Evolutionary conservation across 768 basidiomycete species (phyloP).

Genomic region (Boletus subcaerulescens): DNA sequence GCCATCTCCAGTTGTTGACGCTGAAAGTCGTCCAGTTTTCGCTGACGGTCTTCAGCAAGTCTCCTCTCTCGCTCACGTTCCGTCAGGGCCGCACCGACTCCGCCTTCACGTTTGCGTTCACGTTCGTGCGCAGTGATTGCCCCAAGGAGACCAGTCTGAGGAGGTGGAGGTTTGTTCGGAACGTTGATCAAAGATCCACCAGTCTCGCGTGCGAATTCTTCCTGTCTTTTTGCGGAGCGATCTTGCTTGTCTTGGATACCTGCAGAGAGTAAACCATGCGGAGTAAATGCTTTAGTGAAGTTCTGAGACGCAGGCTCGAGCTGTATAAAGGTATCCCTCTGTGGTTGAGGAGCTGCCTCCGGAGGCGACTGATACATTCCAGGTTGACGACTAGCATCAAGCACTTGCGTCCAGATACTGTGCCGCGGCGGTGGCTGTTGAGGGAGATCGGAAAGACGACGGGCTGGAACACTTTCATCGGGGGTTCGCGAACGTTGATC

Average conservation of each 20-base stretch:
- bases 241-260: conserved; percentile 96
- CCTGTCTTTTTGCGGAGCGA: conserved; percentile 92
- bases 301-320: conserved; percentile 66
- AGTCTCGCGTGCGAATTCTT: conserved; percentile 87
- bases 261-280: conserved; percentile 91
- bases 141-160: conserved; percentile 92
- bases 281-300: conserved; percentile 92
- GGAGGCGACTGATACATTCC: conserved; percentile 35
- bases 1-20: conserved; percentile 88
- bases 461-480: conserved; percentile 52
- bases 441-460: conserved; percentile 54
- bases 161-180: conserved; percentile 91
- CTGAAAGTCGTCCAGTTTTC: conserved; percentile 89
- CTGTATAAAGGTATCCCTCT: conserved; percentile 65
- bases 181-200: conserved; percentile 94
- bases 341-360: conserved; percentile 34
- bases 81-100: conserved; percentile 90
- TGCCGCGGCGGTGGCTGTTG: conserved; percentile 53
- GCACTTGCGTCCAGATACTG: conserved; percentile 84
- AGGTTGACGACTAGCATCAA: conserved; percentile 62
- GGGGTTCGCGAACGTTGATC: conserved; percentile 58
- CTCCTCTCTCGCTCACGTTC: conserved; percentile 94
- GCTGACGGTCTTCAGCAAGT: conserved; percentile 86
- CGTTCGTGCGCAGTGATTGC: conserved; percentile 95
- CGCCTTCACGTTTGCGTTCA: conserved; percentile 91